Evolutionary conservation across 345 rosid genomes (phyloP).

Genomic region (Salix brachista): DNA sequence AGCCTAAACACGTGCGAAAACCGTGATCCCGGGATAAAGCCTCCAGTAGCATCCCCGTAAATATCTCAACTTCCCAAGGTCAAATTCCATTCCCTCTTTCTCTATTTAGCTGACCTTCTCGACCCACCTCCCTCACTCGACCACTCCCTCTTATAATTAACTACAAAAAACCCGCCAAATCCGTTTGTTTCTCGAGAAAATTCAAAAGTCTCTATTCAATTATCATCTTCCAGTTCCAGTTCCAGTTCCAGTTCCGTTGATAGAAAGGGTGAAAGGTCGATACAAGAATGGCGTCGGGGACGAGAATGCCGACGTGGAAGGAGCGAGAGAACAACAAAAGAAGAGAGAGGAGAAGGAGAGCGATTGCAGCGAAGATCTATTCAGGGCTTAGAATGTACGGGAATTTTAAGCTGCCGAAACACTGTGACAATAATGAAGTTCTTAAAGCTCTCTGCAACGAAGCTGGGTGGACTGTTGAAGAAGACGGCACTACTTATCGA

Average conservation of each 20-base stretch:
- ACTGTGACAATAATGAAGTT: conserved; percentile 98
- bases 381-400: conserved; percentile 86
- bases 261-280: neutral
- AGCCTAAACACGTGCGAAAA: conserved; percentile 61
- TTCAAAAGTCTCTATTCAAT: neutral
- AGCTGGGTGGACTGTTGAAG: conserved; percentile 97
- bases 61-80: conserved; percentile 7
- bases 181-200: conserved; percentile 22
- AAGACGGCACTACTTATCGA: conserved; percentile 92
- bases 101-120: conserved; percentile 25
- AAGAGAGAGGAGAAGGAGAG: conserved; percentile 83
- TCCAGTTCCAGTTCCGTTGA: neutral
- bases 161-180: conserved; percentile 3
- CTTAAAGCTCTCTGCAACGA: conserved; percentile 89
- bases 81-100: conserved; percentile 2
- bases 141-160: conserved; percentile 11
- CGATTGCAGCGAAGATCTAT: conserved; percentile 94
- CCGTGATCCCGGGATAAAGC: conserved; percentile 45
- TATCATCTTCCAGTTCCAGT: neutral
- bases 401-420: conserved; percentile 88
- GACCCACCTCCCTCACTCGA: conserved; percentile 19
- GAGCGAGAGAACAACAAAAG: conserved; percentile 97
- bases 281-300: conserved; percentile 68
- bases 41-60: conserved; percentile 34
- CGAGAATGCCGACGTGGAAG: conserved; percentile 96